These are phyloP conservation scores for Cucumis cinereus DNA, from an alignment of 306 rosid species.

Conservation along the genomic window DNA sequence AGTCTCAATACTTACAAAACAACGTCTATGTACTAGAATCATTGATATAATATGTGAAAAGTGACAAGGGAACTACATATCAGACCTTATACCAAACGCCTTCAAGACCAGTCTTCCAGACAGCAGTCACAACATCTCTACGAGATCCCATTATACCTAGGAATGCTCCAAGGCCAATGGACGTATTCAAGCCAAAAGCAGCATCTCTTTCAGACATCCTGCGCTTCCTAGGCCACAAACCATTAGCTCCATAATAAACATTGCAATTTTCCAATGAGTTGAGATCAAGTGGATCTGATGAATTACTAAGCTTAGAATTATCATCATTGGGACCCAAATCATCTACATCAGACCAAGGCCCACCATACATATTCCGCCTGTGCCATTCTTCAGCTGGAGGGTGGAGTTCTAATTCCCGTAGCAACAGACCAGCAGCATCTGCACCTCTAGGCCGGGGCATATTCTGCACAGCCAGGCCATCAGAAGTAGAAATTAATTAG, in stretches of 20 bases:
- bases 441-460: constrained; percentile 97
- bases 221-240: constrained; percentile 95
- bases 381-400: constrained; percentile 99
- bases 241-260: constrained; percentile 45
- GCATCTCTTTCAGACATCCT: constrained; percentile 99
- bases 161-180: constrained; percentile 88
- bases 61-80: constrained; percentile 7
- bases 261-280: constrained; percentile 48
- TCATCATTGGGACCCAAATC: constrained; percentile 48
- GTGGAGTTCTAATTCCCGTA: constrained; percentile 87
- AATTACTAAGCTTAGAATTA: constrained; percentile 41
- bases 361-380: constrained; percentile 73
- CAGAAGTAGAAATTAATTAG: constrained; percentile 3
- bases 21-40: background rate
- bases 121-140: constrained; percentile 89
- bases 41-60: constrained; percentile 2
- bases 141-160: constrained; percentile 99
- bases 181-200: constrained; percentile 93
- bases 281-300: constrained; percentile 44
- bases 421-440: constrained; percentile 86
- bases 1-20: background rate
- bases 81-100: constrained; percentile 97
- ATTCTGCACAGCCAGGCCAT: constrained; percentile 29
- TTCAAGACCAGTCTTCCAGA: constrained; percentile 97
- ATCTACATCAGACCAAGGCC: constrained; percentile 70